Percentiles rank a stretch among this genome's conserved stretches.
phyloP scores from a whole-genome alignment of 2,329 filamentous ascomycete species.

The Cordyceps militaris region DNA sequence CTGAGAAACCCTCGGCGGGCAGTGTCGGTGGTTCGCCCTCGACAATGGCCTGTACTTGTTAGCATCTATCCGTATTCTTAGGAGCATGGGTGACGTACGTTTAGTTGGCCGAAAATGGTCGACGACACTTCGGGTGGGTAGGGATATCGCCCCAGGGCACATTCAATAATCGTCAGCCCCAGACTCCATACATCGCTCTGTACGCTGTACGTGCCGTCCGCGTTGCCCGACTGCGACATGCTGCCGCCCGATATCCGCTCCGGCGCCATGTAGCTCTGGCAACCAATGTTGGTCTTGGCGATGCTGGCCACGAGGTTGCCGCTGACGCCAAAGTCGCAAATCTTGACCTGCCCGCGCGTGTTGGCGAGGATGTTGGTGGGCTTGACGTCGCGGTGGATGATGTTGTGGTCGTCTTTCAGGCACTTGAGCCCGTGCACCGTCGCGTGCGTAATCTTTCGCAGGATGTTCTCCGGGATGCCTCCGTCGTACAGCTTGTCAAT shows the following conservation, averaged over 20 bases:
- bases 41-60: slow-evolving; percentile 71
- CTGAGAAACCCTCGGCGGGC: slow-evolving; percentile 70
- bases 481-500: slow-evolving; percentile 93
- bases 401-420: slow-evolving; percentile 96
- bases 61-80: not conserved
- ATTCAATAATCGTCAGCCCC: slow-evolving; percentile 91
- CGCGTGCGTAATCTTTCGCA: slow-evolving; percentile 83
- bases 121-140: slow-evolving; percentile 97
- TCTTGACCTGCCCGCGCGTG: slow-evolving; percentile 84
- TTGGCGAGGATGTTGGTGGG: slow-evolving; percentile 98
- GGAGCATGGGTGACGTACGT: slow-evolving; percentile 55
- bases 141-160: slow-evolving; percentile 86
- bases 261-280: slow-evolving; percentile 98
- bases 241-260: slow-evolving; percentile 88
- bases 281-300: slow-evolving; percentile 97
- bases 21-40: slow-evolving; percentile 92
- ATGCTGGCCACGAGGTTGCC: slow-evolving; percentile 96
- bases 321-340: slow-evolving; percentile 96
- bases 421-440: slow-evolving; percentile 88
- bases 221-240: slow-evolving; percentile 60
- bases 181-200: slow-evolving; percentile 98
- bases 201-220: slow-evolving; percentile 87
- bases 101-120: slow-evolving; percentile 96
- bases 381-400: slow-evolving; percentile 97
- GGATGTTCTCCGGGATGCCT: slow-evolving; percentile 79